These are phyloP conservation scores for Tremella mesenterica DNA, from an alignment of 768 basidiomycete species.

Conservation along the genomic window DNA sequence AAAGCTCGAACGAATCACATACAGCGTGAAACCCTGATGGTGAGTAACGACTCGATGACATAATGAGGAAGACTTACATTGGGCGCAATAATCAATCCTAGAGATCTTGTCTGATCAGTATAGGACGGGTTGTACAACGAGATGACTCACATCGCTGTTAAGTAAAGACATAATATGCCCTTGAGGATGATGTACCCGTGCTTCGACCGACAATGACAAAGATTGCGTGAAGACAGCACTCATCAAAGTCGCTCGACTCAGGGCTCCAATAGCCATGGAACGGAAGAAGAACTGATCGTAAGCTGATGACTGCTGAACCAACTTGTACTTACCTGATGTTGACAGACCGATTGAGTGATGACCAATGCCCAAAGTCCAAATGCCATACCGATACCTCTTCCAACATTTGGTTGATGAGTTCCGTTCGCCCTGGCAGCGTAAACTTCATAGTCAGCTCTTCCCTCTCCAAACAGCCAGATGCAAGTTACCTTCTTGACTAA, in stretches of 20 bases:
- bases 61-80: constrained; percentile 48
- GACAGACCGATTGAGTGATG: constrained; percentile 33
- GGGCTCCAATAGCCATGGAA: constrained; percentile 39
- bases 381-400: constrained; percentile 39
- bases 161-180: constrained; percentile 43
- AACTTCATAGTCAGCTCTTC: constrained; percentile 10
- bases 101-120: constrained; percentile 16
- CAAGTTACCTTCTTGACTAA: constrained; percentile 26
- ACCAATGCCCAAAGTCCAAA: constrained; percentile 37
- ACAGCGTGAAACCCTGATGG: constrained; percentile 48
- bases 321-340: constrained; percentile 35
- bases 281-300: constrained; percentile 40
- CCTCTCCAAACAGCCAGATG: background rate
- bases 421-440: constrained; percentile 28
- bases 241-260: constrained; percentile 37
- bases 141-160: constrained; percentile 53
- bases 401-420: constrained; percentile 28
- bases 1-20: constrained; percentile 11
- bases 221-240: constrained; percentile 29
- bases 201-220: constrained; percentile 14
- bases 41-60: background rate
- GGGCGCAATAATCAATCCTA: constrained; percentile 50
- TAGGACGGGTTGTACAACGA: background rate
- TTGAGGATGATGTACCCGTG: constrained; percentile 42
- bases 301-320: background rate